A percentile compares a stretch with the other conserved stretches of the same genome.
Evolutionary conservation across 208 protist genomes (phyloP).

Genomic region (Angomonas ambiguus): DNA sequence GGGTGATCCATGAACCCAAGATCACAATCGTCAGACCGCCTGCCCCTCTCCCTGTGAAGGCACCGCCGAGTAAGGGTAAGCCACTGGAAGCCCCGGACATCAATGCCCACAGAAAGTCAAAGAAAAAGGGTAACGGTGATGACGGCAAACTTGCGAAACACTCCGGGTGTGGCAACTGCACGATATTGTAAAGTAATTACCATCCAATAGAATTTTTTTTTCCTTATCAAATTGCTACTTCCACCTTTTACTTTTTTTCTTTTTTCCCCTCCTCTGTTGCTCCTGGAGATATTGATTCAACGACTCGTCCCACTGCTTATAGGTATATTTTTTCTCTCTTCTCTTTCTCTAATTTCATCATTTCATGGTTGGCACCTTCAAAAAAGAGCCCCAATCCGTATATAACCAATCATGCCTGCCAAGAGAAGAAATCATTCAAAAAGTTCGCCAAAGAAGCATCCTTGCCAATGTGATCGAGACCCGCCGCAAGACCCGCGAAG

Average conservation of each 20-base stretch:
- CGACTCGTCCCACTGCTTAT: too few relatives aligned
- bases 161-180: background rate
- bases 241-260: background rate
- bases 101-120: background rate
- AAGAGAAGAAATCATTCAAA: conserved; percentile 92
- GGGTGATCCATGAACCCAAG: background rate
- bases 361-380: background rate
- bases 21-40: background rate
- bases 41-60: background rate
- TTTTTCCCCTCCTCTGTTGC: conserved; percentile 13
- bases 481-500: conserved; percentile 81
- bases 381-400: too few relatives aligned
- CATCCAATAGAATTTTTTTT: background rate
- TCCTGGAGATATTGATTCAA: background rate
- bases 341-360: conserved; percentile 6
- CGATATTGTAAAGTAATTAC: conserved; percentile 1
- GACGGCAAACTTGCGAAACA: conserved; percentile 3
- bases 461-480: conserved; percentile 86
- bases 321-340: background rate
- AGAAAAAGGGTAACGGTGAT: background rate
- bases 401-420: conserved; percentile 31
- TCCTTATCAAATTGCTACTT: conserved; percentile 2
- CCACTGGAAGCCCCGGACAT: background rate
- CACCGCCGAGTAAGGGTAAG: background rate
- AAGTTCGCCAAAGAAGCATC: conserved; percentile 90